These are phyloP conservation scores for Pseudofabraea citricarpa DNA, from an alignment of 2,329 filamentous ascomycete species.

Conservation along the genomic window DNA sequence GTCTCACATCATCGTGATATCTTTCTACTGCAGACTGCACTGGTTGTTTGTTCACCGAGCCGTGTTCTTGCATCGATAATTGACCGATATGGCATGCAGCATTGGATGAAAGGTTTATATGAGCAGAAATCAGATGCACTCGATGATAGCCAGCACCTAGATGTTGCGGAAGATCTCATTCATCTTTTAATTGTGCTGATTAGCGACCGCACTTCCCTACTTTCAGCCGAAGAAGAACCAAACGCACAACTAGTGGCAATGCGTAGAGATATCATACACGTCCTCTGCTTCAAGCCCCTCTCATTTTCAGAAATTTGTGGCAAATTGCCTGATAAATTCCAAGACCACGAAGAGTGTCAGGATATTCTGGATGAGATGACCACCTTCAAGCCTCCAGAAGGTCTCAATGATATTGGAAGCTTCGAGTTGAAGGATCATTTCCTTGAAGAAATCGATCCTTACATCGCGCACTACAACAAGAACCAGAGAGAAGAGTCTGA, in stretches of 20 bases:
- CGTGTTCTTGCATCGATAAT: constrained; percentile 84
- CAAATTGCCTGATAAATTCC: constrained; percentile 82
- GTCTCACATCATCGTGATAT: constrained; percentile 93
- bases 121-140: constrained; percentile 66
- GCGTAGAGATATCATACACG: constrained; percentile 85
- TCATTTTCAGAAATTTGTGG: constrained; percentile 88
- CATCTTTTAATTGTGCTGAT: constrained; percentile 88
- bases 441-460: constrained; percentile 86
- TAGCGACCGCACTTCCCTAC: constrained; percentile 79
- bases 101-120: constrained; percentile 83
- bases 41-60: constrained; percentile 80
- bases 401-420: constrained; percentile 84
- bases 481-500: constrained; percentile 97
- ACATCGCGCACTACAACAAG: constrained; percentile 92
- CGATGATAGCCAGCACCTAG: constrained; percentile 83
- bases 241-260: constrained; percentile 66
- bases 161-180: constrained; percentile 93
- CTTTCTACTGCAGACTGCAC: constrained; percentile 84
- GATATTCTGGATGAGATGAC: constrained; percentile 82
- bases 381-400: constrained; percentile 84
- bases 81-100: constrained; percentile 83
- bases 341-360: constrained; percentile 85
- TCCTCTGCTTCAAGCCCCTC: constrained; percentile 91
- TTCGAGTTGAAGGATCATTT: constrained; percentile 88
- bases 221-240: constrained; percentile 61